These are phyloP conservation scores for Durio zibethinus DNA, from an alignment of 345 rosid genomes.

Conservation along the genomic window DNA sequence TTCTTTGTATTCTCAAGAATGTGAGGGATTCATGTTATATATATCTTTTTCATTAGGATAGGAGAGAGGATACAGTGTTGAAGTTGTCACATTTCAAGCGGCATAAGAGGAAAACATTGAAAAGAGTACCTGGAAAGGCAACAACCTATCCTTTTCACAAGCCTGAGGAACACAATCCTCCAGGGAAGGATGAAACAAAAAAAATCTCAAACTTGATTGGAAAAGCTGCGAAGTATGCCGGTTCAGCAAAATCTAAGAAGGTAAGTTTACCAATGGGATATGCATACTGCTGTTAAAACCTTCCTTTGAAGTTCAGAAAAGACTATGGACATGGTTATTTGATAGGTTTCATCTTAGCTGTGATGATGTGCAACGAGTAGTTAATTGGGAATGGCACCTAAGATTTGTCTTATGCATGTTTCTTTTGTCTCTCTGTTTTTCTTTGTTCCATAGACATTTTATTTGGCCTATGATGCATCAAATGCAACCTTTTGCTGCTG, in stretches of 20 bases:
- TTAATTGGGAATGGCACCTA: not conserved
- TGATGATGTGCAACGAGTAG: not conserved
- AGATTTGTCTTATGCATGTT: not conserved
- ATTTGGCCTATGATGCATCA: not conserved
- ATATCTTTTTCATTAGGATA: conserved; percentile 59
- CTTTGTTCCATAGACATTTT: not conserved
- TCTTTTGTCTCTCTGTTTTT: not conserved
- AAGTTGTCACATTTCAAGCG: conserved; percentile 79
- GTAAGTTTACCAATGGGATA: conserved; percentile 32
- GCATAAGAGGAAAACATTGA: conserved; percentile 81
- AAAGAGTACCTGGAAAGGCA: conserved; percentile 67
- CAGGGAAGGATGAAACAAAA: conserved; percentile 84
- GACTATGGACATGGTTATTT: conserved; percentile 4
- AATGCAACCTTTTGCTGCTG: not conserved
- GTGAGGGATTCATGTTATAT: conserved; percentile 15
- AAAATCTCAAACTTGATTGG: conserved; percentile 81
- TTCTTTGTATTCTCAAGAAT: conserved; percentile 8
- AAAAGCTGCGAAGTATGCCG: conserved; percentile 80
- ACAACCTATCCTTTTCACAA: conserved; percentile 75
- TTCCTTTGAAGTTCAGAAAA: conserved; percentile 1
- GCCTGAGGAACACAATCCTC: conserved; percentile 91
- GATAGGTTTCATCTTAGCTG: not conserved
- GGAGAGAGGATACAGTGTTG: conserved; percentile 92
- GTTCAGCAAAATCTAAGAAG: conserved; percentile 87
- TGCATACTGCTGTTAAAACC: conserved; percentile 1